Evolutionary conservation across 2,329 filamentous ascomycete species (phyloP).

Genomic region (Pseudogymnoascus sp.): DNA sequence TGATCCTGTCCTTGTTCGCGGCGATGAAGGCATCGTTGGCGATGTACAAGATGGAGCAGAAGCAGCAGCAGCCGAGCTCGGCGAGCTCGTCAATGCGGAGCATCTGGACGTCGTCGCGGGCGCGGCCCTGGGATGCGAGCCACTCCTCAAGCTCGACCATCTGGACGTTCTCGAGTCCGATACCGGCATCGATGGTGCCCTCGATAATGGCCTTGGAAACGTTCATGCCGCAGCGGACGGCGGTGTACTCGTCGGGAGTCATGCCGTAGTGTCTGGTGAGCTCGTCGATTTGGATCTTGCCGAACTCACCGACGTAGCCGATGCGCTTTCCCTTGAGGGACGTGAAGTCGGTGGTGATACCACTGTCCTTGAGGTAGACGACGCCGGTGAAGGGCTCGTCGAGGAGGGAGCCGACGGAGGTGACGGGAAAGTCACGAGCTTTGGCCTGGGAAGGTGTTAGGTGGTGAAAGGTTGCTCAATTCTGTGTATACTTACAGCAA

Average conservation of each 20-base stretch:
- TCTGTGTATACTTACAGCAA: conserved; percentile 45
- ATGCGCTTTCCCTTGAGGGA: conserved; percentile 69
- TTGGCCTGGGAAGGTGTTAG: conserved; percentile 48
- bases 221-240: conserved; percentile 74
- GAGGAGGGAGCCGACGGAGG: conserved; percentile 65
- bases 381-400: conserved; percentile 76
- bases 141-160: conserved; percentile 77
- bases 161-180: conserved; percentile 73
- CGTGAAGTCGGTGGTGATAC: conserved; percentile 67
- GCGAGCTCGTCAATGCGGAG: conserved; percentile 73
- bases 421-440: conserved; percentile 64
- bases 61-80: conserved; percentile 74
- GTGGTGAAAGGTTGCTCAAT: neutral
- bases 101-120: conserved; percentile 65
- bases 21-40: conserved; percentile 59
- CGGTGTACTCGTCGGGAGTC: conserved; percentile 64
- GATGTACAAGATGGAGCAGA: conserved; percentile 75
- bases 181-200: conserved; percentile 65
- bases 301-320: conserved; percentile 73
- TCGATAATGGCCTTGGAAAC: conserved; percentile 68
- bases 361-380: conserved; percentile 65
- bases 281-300: conserved; percentile 78
- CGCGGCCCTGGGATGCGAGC: conserved; percentile 55
- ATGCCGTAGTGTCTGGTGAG: conserved; percentile 72
- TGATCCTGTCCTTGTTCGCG: conserved; percentile 57